Conservation (phyloP, 495 filamentous ascomycete genomes). For the Trichoderma erinaceum region DNA sequence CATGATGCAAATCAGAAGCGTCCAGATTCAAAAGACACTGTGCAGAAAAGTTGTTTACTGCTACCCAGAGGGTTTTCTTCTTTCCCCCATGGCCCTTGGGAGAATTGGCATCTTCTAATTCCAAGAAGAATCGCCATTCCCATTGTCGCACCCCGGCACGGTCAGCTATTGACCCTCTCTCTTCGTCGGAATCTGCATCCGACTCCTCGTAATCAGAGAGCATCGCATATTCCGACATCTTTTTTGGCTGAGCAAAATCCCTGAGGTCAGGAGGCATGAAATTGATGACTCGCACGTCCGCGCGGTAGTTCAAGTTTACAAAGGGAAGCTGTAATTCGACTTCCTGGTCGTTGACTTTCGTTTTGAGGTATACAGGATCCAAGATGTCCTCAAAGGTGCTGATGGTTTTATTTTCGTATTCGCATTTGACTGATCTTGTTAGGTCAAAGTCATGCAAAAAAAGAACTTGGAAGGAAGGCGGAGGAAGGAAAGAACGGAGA, state of each 20-base stretch:
- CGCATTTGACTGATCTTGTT: constrained; percentile 36
- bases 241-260: constrained; percentile 60
- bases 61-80: constrained; percentile 50
- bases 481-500: not conserved
- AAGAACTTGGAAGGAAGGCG: not conserved
- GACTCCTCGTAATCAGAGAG: constrained; percentile 39
- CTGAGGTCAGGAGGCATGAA: constrained; percentile 67
- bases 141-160: constrained; percentile 34
- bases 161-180: constrained; percentile 18
- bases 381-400: constrained; percentile 47
- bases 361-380: constrained; percentile 31
- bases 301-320: constrained; percentile 63
- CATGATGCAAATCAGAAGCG: constrained; percentile 57
- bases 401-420: constrained; percentile 34
- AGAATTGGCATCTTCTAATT: constrained; percentile 55
- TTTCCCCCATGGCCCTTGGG: constrained; percentile 24
- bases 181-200: constrained; percentile 29
- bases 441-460: not conserved
- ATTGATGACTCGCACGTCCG: constrained; percentile 68
- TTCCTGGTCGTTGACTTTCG: constrained; percentile 30
- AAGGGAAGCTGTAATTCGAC: constrained; percentile 54
- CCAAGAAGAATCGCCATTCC: constrained; percentile 75
- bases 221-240: constrained; percentile 39
- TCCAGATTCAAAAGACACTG: constrained; percentile 60
- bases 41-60: constrained; percentile 59